Evolutionary conservation across 371 early-diverging fungal species (phyloP), one percentile per base, ranked within the genome.

Genomic region (Mortierella sp.): DNA sequence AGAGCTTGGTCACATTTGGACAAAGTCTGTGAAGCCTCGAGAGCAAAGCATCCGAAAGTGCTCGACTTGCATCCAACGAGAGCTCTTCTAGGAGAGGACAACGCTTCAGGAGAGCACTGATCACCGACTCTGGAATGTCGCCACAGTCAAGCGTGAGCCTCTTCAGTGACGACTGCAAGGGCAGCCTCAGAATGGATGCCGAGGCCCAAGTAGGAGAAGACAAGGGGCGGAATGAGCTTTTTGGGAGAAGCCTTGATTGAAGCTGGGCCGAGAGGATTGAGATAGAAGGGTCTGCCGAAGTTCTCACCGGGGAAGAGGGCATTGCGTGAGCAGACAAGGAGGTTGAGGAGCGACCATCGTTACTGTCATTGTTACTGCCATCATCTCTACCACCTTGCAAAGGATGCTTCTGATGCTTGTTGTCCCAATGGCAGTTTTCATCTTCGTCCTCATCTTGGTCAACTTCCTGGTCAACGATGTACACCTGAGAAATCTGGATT

Each of bases 81-180:
- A 76, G 62, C 2, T 58, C 60, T 28, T 72, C 71, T 46, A 76
- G 64, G 12, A 47, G 44, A 7, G 77, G 72, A 28, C 68, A 72
- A 19, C 65, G 68, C 2, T 56, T 45, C 62, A 76, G 61, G 11
- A 76, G 63, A 11, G 68, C 57, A 56, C 60, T 47, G 60, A 76
- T 76, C 7, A 76, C 77, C 1, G 77, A 61, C 5, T 71, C 77
- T 3, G 77, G 72, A 51, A 76, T 76, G 23, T 76, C 77, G 16
- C 77, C 72, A 45, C 77, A 76, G 25, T 72, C 77, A 11, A 76
- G 65, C 1, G 61, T 60, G 4, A 76, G 55, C 5, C 67, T 62
- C 50, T 68, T 71, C n/a, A 76, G 72, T 28, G 68, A 67, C 12
- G 76, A 67, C 12, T 9, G 37, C 37, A 37, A 9, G 37, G 37